Conservation (phyloP, 345 rosid genomes). For the Raphanus raphanistrum region DNA sequence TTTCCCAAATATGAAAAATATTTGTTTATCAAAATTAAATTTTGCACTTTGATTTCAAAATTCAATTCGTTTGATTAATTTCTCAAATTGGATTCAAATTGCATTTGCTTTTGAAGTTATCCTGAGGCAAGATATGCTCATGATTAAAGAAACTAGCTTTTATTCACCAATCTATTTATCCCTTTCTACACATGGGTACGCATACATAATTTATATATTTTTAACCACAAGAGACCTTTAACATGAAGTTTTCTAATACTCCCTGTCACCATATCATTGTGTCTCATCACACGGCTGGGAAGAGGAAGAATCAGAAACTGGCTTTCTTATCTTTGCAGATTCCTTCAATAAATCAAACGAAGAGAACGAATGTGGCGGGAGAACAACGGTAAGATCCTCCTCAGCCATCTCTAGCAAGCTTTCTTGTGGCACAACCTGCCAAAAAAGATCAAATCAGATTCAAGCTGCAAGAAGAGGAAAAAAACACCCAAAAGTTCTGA, state of each 20-base stretch:
- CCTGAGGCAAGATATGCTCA: background rate
- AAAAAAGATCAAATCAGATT: background rate
- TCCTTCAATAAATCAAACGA: constrained; percentile 69
- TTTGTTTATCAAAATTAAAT: too few relatives aligned
- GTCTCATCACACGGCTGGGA: constrained; percentile 44
- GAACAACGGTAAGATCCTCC: constrained; percentile 50
- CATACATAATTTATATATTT: background rate
- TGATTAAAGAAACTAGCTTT: background rate
- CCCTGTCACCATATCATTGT: background rate
- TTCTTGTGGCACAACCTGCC: constrained; percentile 50
- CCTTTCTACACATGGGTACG: constrained; percentile 5
- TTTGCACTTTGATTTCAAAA: too few relatives aligned
- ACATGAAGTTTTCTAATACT: background rate
- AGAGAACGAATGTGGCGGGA: constrained; percentile 70
- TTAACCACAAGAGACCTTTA: constrained; percentile 21
- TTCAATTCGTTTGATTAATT: background rate
- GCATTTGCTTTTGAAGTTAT: background rate
- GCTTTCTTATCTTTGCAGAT: constrained; percentile 42
- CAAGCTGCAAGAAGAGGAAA: background rate
- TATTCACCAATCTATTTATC: constrained; percentile 6
- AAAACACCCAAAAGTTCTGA: background rate
- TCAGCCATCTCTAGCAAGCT: constrained; percentile 47
- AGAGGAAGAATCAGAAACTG: constrained; percentile 38
- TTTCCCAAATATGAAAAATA: background rate
- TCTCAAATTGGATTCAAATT: too few relatives aligned